A percentile compares a stretch with the other conserved stretches of the same genome.
Conservation (phyloP, 257 asterid genomes). For the Penstemon newberryi region DNA sequence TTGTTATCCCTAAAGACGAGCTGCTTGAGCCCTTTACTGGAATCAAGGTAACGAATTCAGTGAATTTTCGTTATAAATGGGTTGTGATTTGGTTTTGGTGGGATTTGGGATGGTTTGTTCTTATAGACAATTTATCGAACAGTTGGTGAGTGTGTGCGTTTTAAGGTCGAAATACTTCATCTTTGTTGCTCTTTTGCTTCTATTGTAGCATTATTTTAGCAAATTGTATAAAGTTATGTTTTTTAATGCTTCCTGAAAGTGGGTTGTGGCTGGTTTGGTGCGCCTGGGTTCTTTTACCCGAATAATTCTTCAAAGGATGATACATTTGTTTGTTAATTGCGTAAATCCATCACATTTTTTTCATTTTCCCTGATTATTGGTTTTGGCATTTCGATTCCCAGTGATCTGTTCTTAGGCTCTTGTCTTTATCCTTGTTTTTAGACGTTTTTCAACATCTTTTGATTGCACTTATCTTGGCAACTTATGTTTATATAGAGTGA, state of each 20-base stretch:
- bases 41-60: slow-evolving; percentile 52
- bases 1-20: slow-evolving; percentile 73
- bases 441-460: too few relatives aligned
- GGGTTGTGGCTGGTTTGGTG: neutral
- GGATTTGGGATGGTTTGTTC: neutral
- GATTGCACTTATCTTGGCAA: too few relatives aligned
- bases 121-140: slow-evolving; percentile 45
- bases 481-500: too few relatives aligned
- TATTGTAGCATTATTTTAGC: too few relatives aligned
- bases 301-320: too few relatives aligned
- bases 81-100: slow-evolving; percentile 6
- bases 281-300: neutral
- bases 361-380: too few relatives aligned
- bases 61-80: neutral
- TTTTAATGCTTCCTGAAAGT: neutral
- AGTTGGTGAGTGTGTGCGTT: slow-evolving; percentile 16
- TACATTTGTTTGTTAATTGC: neutral
- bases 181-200: neutral
- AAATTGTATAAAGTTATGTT: too few relatives aligned
- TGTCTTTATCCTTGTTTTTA: too few relatives aligned
- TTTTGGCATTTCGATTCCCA: too few relatives aligned
- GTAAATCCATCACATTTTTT: neutral
- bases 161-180: neutral
- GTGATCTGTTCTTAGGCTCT: too few relatives aligned
- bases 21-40: slow-evolving; percentile 59